Base-by-base conservation (phyloP, 371 early-diverging fungal species). In the Mucor velutinosus region DNA sequence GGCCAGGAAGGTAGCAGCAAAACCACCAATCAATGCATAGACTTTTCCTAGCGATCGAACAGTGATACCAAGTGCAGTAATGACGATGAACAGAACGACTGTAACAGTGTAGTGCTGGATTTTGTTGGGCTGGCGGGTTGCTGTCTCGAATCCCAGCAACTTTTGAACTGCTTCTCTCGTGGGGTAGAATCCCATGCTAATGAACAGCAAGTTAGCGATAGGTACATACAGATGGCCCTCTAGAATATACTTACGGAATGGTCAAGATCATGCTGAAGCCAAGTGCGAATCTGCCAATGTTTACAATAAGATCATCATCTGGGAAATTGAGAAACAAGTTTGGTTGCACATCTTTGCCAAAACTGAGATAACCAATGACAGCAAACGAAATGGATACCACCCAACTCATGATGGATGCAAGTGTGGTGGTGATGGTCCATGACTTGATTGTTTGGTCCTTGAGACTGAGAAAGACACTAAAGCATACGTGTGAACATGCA, bases 291-390 rank as follows among this genome's bases (percentile, higher is more conserved):
- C 89, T 76, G 0, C 86, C 89, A 29, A 83, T 62, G 65, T 86
- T 88, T 65, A 87, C 84, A 27, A 84, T 45, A 7, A 62, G 43
- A 62, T 88, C 87, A 35, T 85, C 78, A 4, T 64, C 64, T 4
- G 87, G 86, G 70, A 88, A 88, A 29, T 84, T 85, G 59, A 83
- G 73, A 61, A 88, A 87, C 47, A 88, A 72, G 45, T 88, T 88
- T 35, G 86, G 81, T 53, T 82, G 60, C 17, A 84, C 84, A 62
- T 86, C 85, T 19, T 73, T 67, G 19, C 89, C 87, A 69, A 88
- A 88, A 11, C 78, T 72, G 11, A 88, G 66, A 60, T 84, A 88
- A 7, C 89, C 89, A 64, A 84, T 74, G 35, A 84, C 58, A 25
- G 86, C 89, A 82, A 88, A 85, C n/a, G 78, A 70, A 35, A 88